Percentiles rank a stretch among this genome's conserved stretches.
Conservation (phyloP, 257 asterid genomes). For the Coffea canephora region DNA sequence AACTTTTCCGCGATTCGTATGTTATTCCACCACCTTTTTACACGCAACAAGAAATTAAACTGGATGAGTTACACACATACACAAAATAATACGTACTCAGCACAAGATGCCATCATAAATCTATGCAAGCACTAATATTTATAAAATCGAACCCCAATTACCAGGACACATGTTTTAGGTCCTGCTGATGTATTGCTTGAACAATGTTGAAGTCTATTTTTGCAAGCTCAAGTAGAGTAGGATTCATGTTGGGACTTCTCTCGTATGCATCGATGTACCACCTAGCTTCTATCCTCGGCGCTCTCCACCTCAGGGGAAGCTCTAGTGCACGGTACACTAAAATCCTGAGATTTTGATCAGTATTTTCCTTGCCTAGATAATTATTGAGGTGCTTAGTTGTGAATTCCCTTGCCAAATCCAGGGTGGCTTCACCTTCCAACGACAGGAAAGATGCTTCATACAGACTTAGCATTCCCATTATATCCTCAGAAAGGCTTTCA, state of each 20-base stretch:
- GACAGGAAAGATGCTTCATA: constrained; percentile 27
- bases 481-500: constrained; percentile 12
- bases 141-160: neutral
- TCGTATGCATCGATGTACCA: constrained; percentile 21
- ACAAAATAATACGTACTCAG: no score
- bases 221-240: constrained; percentile 16
- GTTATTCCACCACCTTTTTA: constrained; percentile 22
- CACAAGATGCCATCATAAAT: no score
- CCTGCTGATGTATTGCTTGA: constrained; percentile 13
- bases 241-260: constrained; percentile 4
- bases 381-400: constrained; percentile 13
- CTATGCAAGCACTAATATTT: neutral
- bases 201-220: constrained; percentile 25
- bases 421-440: constrained; percentile 8
- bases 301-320: constrained; percentile 21
- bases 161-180: constrained; percentile 13
- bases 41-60: neutral
- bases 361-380: neutral
- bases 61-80: neutral
- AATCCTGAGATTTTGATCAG: neutral
- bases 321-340: constrained; percentile 20
- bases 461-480: constrained; percentile 25
- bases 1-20: constrained; percentile 9
- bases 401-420: constrained; percentile 20
- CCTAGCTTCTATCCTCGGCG: constrained; percentile 19